Conservation (phyloP, 2,329 filamentous ascomycete species). For the Fusarium penzigii region DNA sequence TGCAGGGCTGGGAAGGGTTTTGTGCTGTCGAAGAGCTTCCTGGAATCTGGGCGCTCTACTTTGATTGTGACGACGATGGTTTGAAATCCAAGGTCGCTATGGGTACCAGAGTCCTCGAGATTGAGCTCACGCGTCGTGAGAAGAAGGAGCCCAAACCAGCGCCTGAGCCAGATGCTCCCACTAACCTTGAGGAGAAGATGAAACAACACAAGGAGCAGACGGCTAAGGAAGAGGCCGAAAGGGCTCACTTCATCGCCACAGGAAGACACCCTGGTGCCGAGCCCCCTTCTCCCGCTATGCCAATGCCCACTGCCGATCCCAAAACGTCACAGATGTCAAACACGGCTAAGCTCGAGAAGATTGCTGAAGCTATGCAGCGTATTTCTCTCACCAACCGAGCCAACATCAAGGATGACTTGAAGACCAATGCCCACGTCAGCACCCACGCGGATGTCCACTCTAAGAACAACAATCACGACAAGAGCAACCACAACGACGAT, state of each 20-base stretch:
- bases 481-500: background rate
- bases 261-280: constrained; percentile 19
- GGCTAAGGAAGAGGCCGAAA: constrained; percentile 22
- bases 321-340: constrained; percentile 11
- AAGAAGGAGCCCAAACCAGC: constrained; percentile 34
- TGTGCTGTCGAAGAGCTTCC: constrained; percentile 45
- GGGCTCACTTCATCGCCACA: constrained; percentile 19
- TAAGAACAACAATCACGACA: background rate
- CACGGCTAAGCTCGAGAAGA: constrained; percentile 17
- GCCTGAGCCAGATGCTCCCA: constrained; percentile 17
- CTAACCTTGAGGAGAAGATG: constrained; percentile 32
- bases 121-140: constrained; percentile 56
- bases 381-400: constrained; percentile 17
- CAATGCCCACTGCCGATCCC: constrained; percentile 7
- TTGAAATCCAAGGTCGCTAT: constrained; percentile 45
- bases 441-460: background rate
- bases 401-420: constrained; percentile 5
- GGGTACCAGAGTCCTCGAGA: constrained; percentile 53
- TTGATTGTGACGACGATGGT: constrained; percentile 48
- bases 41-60: constrained; percentile 49
- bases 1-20: constrained; percentile 53
- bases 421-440: background rate
- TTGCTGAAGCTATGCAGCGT: constrained; percentile 23
- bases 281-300: constrained; percentile 6
- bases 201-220: constrained; percentile 29